Evolutionary conservation across 2,329 filamentous ascomycete genomes (phyloP), one percentile per base, ranked within the genome.

Genomic region (Elsinoe ampelina): DNA sequence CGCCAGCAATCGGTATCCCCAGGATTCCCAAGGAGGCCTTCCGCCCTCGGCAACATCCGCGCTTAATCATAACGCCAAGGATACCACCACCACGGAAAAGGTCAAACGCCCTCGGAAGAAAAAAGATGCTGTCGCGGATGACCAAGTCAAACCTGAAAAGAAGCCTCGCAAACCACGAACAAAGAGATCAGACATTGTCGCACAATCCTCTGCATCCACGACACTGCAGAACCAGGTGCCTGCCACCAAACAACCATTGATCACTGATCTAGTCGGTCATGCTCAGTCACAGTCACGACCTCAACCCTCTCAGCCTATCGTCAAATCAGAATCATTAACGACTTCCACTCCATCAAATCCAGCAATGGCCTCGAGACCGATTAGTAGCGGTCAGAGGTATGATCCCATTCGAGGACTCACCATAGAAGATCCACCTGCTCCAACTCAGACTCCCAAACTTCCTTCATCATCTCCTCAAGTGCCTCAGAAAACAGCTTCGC

Each of bases 371-470:
- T 74, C 76, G 54, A 71, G 77, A 58, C 75, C 73, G 61, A 69
- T 85, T 51, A 84, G 85, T 12, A 87, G 86, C 65, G 86, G 89
- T 42, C 87, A 89, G 66, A 89, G 86, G 65, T 96, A 93, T 72
- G 91, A 96, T 69, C 91, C 91, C 0, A 90, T 95, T 61, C 82
- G 91, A 47, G 88, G 56, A 17, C 87, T 81, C 2, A 81, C 85
- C 67, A 65, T 65, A 45, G 68, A 56, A 11, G 42, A 67, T 13
- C 48, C 48, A 26, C 58, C 63, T 26, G 47, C 68, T 7, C 57
- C 63, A 22, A 60, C 61, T 13, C 64, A 62, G 15, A 61, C 63
- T 34, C 64, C 61, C 22, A 45, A 61, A 8, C 54, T 59, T 35
- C 59, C 58, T n/a, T 58, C 61, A 36, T 62, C 60, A 55, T 71